Conservation (phyloP, 1,284 basidiomycete species). For the Sporisorium iseilematis-ciliati region DNA sequence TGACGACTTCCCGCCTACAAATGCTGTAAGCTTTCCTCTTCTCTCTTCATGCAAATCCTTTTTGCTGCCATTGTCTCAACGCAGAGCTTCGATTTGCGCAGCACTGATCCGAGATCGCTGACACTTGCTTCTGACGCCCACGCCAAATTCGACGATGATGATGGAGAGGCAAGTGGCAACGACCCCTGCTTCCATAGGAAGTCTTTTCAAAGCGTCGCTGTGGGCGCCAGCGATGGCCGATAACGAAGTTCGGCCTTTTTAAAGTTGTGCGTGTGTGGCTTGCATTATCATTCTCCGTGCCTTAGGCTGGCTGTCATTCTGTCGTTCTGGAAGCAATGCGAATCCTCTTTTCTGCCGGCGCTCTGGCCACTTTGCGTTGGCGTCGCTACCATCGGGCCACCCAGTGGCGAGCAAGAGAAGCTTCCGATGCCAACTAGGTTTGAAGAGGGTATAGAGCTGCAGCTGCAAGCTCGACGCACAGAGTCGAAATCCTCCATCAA, state of each 20-base stretch:
- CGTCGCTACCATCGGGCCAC: too few species aligned
- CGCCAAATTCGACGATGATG: not conserved
- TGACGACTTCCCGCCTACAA: constrained; percentile 15
- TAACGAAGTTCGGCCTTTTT: constrained; percentile 22
- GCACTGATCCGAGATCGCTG: too few species aligned
- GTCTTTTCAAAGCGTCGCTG: not conserved
- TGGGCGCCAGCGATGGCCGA: not conserved
- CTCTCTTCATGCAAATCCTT: not conserved
- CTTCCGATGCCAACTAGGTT: not conserved
- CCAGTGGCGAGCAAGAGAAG: too few species aligned
- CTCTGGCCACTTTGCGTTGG: too few species aligned
- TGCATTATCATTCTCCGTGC: not conserved
- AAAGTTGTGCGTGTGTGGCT: constrained; percentile 9
- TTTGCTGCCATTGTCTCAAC: not conserved
- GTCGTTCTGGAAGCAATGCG: constrained; percentile 14
- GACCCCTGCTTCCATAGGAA: too few species aligned
- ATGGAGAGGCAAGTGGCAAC: not conserved
- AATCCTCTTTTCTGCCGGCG: too few species aligned
- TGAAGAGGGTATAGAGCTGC: not conserved
- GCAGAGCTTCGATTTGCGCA: not conserved
- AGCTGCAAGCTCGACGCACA: constrained; percentile 24
- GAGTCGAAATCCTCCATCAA: constrained; percentile 28
- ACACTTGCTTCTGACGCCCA: too few species aligned
- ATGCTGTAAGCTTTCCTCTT: constrained; percentile 2
- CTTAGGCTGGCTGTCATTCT: not conserved